A percentile compares a stretch with the other conserved stretches of the same genome.
phyloP scores from a whole-genome alignment of 306 rosid species.

The Arachis hypogaea region DNA sequence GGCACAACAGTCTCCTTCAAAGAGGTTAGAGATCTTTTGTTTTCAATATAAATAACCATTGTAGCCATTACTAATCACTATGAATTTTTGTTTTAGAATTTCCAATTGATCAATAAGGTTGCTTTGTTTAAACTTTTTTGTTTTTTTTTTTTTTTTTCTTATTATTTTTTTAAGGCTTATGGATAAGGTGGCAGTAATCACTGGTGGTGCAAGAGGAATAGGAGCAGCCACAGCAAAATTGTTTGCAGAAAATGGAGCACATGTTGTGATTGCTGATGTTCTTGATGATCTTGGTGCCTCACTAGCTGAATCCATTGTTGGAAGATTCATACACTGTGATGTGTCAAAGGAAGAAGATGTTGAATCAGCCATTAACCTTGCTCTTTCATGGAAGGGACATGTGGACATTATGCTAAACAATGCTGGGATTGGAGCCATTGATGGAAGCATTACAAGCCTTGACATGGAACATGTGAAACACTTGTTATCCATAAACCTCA shows the following conservation, averaged over 20 bases:
- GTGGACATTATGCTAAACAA: slow-evolving; percentile 83
- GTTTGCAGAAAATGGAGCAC: slow-evolving; percentile 69
- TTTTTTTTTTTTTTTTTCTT: neutral
- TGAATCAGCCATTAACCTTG: slow-evolving; percentile 64
- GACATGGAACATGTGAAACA: slow-evolving; percentile 54
- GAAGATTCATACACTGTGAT: slow-evolving; percentile 78
- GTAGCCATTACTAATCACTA: neutral
- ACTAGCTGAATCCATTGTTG: slow-evolving; percentile 57
- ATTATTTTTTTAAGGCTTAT: slow-evolving; percentile 42
- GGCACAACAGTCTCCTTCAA: slow-evolving; percentile 39
- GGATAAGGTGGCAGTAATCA: slow-evolving; percentile 69
- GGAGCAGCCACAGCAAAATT: slow-evolving; percentile 81
- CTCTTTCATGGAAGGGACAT: slow-evolving; percentile 68
- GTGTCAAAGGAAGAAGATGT: slow-evolving; percentile 73
- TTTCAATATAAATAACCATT: neutral
- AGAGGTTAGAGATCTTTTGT: slow-evolving; percentile 46
- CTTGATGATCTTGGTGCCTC: slow-evolving; percentile 65
- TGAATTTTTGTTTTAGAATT: neutral
- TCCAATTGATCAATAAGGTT: neutral
- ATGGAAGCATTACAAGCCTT: slow-evolving; percentile 63
- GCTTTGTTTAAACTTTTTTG: neutral
- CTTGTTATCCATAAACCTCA: slow-evolving; percentile 54
- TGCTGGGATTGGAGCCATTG: slow-evolving; percentile 66
- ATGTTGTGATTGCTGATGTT: slow-evolving; percentile 74
- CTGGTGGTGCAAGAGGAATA: slow-evolving; percentile 90